These are phyloP conservation scores for Malus hybrid DNA, from an alignment of 331 rosid genomes.

Conservation along the genomic window DNA sequence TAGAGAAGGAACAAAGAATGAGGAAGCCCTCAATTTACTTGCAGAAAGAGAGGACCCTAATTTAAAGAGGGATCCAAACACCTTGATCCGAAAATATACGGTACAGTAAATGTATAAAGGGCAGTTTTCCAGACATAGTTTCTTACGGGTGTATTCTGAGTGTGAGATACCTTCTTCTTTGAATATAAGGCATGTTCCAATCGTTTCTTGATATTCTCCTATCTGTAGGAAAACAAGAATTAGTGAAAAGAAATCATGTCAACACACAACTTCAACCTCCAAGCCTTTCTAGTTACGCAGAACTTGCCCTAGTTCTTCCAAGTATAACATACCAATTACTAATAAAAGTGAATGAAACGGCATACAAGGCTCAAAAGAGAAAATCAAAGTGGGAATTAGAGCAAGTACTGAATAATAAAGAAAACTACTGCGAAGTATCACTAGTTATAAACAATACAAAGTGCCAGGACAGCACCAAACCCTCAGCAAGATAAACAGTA, in stretches of 20 bases:
- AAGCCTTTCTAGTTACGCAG: neutral
- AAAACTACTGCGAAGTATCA: neutral
- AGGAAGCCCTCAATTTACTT: neutral
- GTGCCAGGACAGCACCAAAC: neutral
- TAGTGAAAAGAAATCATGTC: neutral
- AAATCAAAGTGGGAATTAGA: neutral
- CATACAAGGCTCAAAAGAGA: neutral
- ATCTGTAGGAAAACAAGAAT: slow-evolving; percentile 33
- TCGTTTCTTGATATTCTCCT: slow-evolving; percentile 65
- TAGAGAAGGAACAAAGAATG: neutral
- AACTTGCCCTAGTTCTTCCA: neutral
- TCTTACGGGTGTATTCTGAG: neutral
- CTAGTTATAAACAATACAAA: neutral
- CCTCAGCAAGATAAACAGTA: neutral
- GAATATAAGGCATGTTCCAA: slow-evolving; percentile 67
- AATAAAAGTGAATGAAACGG: neutral
- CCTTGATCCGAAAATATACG: neutral
- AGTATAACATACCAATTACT: neutral
- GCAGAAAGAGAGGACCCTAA: neutral
- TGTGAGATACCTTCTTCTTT: slow-evolving; percentile 35
- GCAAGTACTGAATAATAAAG: neutral
- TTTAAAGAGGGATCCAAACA: neutral
- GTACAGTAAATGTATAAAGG: neutral
- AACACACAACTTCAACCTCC: neutral
- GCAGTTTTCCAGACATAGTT: neutral